Evolutionary conservation across 1,139 yeast species (phyloP).

Genomic region (Scheffersomyces illinoinensis): DNA sequence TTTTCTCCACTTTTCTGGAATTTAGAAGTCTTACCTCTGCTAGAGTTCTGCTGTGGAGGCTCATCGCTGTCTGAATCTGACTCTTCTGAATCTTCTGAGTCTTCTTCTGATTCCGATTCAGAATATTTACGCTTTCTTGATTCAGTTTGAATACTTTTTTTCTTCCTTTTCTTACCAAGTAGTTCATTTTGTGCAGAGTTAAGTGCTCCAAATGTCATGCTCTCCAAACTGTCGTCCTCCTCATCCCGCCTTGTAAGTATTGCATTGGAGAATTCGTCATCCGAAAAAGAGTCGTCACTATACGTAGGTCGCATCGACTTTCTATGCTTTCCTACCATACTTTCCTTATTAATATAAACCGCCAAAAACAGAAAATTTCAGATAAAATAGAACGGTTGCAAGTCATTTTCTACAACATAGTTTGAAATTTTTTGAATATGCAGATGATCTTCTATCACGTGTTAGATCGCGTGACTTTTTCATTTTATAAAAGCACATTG

Average conservation of each 20-base stretch:
- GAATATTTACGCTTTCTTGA: constrained; percentile 10
- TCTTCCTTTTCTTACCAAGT: constrained; percentile 27
- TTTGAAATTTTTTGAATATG: not conserved
- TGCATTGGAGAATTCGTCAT: constrained; percentile 16
- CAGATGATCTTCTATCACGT: not conserved
- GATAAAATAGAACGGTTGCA: not conserved
- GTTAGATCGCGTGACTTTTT: not conserved
- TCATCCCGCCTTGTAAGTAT: constrained; percentile 6
- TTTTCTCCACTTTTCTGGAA: constrained; percentile 5
- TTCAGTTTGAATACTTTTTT: constrained; percentile 6
- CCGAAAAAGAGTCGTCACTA: constrained; percentile 16
- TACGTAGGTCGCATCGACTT: constrained; percentile 18
- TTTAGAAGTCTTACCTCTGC: constrained; percentile 11
- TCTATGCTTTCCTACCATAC: constrained; percentile 1
- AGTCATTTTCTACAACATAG: not conserved
- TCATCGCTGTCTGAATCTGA: constrained; percentile 22
- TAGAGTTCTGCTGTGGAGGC: constrained; percentile 16
- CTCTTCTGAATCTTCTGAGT: constrained; percentile 2
- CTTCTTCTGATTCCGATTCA: constrained; percentile 6
- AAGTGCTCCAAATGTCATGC: constrained; percentile 17
- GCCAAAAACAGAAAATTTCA: constrained; percentile 12
- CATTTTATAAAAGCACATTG: too few species aligned
- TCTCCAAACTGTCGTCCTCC: constrained; percentile 38
- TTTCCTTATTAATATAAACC: not conserved
- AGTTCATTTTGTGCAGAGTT: constrained; percentile 43